Conservation (phyloP, 495 filamentous ascomycete genomes). For the Astrothelium macrocarpum region DNA sequence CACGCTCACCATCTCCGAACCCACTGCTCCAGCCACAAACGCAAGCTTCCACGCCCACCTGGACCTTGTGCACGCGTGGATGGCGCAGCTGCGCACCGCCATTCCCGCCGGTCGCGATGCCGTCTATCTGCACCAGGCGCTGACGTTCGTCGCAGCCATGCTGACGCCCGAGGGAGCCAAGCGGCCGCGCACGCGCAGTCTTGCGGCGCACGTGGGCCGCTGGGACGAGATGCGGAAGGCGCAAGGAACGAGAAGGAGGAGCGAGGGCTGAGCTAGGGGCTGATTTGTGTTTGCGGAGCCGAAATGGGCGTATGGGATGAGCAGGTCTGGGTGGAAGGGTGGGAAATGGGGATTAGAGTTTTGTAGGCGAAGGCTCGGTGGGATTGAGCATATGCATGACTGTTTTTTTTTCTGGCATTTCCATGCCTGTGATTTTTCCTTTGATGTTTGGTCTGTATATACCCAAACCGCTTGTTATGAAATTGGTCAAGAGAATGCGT, state of each 20-base stretch:
- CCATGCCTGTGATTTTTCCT: no score
- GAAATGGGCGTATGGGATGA: no score
- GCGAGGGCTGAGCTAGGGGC: neutral
- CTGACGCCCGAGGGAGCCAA: neutral
- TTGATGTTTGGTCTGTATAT: no score
- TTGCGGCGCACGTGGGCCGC: neutral
- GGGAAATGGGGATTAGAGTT: no score
- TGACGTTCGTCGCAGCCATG: conserved; percentile 6
- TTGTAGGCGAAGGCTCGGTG: no score
- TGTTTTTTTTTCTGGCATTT: no score
- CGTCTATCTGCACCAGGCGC: neutral
- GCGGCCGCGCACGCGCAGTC: neutral
- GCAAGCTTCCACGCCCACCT: conserved; percentile 26
- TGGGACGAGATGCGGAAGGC: neutral
- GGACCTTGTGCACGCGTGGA: conserved; percentile 20
- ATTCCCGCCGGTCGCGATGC: neutral
- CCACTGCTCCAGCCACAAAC: conserved; percentile 16
- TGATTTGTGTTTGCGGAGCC: neutral
- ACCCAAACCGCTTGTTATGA: no score
- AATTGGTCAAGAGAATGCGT: no score
- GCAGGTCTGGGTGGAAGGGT: neutral
- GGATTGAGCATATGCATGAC: no score
- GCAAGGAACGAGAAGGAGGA: neutral
- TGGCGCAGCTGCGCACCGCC: conserved; percentile 14
- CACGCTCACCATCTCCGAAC: conserved; percentile 14